Percentiles rank a stretch among this genome's conserved stretches.
phyloP scores from a whole-genome alignment of 1,284 basidiomycete species.

The Naganishia albida region DNA sequence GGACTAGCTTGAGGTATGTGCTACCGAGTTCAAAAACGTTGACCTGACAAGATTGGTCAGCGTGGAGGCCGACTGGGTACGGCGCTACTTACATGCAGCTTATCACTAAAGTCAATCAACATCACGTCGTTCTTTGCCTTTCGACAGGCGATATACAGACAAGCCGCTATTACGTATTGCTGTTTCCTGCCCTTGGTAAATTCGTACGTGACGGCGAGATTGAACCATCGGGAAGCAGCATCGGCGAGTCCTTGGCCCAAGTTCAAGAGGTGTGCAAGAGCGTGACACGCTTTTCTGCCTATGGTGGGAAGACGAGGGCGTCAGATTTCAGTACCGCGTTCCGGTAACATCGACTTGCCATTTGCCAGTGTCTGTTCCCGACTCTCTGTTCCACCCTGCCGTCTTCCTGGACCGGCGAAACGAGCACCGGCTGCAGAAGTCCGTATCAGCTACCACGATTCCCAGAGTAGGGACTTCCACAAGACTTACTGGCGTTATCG shows the following conservation, averaged over 20 bases:
- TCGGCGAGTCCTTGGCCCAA: constrained; percentile 61
- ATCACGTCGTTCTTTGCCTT: constrained; percentile 88
- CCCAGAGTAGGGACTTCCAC: no score
- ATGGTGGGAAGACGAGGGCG: background rate
- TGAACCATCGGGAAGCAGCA: constrained; percentile 84
- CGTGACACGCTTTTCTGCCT: constrained; percentile 30
- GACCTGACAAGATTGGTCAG: constrained; percentile 61
- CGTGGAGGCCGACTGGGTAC: background rate
- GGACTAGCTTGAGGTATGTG: constrained; percentile 91
- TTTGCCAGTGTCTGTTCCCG: constrained; percentile 23
- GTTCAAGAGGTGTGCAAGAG: constrained; percentile 20
- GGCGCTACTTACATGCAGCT: constrained; percentile 68
- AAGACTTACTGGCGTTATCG: constrained; percentile 78
- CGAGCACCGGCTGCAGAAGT: constrained; percentile 32
- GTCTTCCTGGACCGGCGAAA: constrained; percentile 39
- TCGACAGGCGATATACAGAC: constrained; percentile 90
- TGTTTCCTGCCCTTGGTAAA: constrained; percentile 91
- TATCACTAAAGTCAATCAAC: constrained; percentile 97
- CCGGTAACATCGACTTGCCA: background rate
- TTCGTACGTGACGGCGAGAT: constrained; percentile 88
- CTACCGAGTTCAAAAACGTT: constrained; percentile 98
- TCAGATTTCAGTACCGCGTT: background rate
- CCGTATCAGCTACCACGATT: background rate
- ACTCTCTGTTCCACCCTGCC: constrained; percentile 44
- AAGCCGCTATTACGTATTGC: constrained; percentile 90